Evolutionary conservation across 2,329 filamentous ascomycete species (phyloP), one percentile per base, ranked within the genome.

Genomic region (Cadophora gregata): DNA sequence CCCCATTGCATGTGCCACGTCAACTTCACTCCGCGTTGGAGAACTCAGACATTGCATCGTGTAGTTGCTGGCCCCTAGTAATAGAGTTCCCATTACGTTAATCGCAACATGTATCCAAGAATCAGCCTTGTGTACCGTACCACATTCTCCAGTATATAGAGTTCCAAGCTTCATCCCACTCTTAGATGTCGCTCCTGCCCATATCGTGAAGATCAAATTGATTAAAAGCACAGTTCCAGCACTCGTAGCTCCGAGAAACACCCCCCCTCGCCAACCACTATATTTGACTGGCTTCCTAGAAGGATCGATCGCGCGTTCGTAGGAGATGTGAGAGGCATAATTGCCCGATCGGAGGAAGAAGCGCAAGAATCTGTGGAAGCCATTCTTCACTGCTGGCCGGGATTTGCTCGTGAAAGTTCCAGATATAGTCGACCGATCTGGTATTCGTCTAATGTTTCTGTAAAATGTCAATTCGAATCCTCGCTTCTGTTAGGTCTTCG

Each of bases 21-120:
- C 81, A 16, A 86, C 72, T 33, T 87, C 83, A 8, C 72, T 68
- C 29, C 85, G 75, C 1, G 81, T 85, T 0, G 85, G 85, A 0
- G 84, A 79, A 14, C 76, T 80, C 14, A 87, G 73, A 24, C 81
- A 77, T 67, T 87, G 85, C 81, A 85, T 70, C 16, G 70, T 69
- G 31, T 66, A 85, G 70, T 84, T 85, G 47, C 80, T 82, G 4
- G 81, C 81, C 1, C 79, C 78, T 0, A 85, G 77, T 19, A 85
- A 65, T 1, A 79, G 63, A 0, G 82, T 84, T 33, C 80, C 79
- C 36, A 84, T 74, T 0, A 78, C 64, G 73, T 86, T 86, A 71
- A 86, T 81, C 2, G 79, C 64, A 29, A 85, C 70, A 73, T 86
- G 83, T 0, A 82, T 65, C 36, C 70, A 67, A 0, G 75, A 55